A percentile compares a stretch with the other conserved stretches of the same genome.
phyloP scores from a whole-genome alignment of 306 rosid species.

The Boehmeria nivea region DNA sequence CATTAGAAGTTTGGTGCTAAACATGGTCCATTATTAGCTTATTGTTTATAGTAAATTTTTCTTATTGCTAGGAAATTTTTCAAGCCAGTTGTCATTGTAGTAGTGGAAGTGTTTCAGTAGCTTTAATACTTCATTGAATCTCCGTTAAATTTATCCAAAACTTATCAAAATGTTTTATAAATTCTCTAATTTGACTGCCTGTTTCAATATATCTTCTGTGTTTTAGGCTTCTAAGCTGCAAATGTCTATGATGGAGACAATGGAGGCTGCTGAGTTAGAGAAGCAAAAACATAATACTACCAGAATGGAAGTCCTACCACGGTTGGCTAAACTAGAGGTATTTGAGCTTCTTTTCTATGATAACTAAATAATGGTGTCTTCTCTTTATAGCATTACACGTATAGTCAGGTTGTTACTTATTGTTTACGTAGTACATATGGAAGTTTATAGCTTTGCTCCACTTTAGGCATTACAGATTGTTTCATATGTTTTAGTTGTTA shows the following conservation, averaged over 20 bases:
- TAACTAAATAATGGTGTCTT: background rate
- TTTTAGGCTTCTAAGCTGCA: conserved; percentile 85
- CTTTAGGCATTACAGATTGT: conserved; percentile 18
- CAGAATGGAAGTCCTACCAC: conserved; percentile 76
- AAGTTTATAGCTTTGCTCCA: conserved; percentile 4
- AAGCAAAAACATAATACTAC: conserved; percentile 91
- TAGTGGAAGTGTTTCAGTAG: too few relatives aligned
- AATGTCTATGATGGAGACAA: conserved; percentile 82
- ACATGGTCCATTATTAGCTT: too few relatives aligned
- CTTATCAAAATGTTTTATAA: too few relatives aligned
- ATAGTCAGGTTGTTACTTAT: background rate
- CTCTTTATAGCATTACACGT: background rate
- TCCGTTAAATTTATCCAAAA: too few relatives aligned
- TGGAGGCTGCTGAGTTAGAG: conserved; percentile 94
- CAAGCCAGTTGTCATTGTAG: too few relatives aligned
- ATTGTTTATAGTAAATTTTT: too few relatives aligned
- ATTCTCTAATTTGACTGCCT: too few relatives aligned
- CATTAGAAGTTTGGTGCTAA: too few relatives aligned
- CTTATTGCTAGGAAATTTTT: too few relatives aligned
- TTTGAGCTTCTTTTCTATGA: conserved; percentile 18
- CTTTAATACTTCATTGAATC: too few relatives aligned
- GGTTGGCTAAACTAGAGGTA: conserved; percentile 85
- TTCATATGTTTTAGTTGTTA: conserved; percentile 25
- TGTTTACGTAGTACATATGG: background rate
- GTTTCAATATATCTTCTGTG: conserved; percentile 7